Evolutionary conservation across 139 green algal species (phyloP).

Genomic region (Mesotaenium endlicherianum): DNA sequence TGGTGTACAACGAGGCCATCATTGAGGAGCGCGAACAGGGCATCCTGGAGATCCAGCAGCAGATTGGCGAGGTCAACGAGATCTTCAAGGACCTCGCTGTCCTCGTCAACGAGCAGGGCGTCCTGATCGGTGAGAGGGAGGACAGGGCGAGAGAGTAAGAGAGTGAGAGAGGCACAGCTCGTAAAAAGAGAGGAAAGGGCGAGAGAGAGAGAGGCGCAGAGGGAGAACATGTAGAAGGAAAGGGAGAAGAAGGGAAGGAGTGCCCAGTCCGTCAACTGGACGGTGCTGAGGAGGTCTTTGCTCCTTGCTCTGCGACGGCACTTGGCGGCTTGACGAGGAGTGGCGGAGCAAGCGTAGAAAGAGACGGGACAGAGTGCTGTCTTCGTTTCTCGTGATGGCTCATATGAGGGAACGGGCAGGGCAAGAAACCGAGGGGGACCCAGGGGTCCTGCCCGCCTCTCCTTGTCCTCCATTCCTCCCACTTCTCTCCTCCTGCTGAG

Average conservation of each 20-base stretch:
- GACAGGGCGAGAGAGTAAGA: not conserved
- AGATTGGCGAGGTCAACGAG: slow-evolving; percentile 68
- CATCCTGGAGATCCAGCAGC: slow-evolving; percentile 62
- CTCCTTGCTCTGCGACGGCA: not conserved
- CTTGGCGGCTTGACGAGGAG: not conserved
- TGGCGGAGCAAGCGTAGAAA: not conserved
- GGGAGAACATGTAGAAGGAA: not conserved
- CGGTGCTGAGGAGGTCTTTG: not conserved
- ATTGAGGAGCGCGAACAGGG: slow-evolving; percentile 60
- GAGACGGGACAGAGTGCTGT: not conserved
- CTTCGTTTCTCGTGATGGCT: not conserved
- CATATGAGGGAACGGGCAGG: not conserved
- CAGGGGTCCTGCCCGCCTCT: too few species aligned
- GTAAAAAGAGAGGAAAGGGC: not conserved
- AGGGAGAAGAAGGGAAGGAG: not conserved
- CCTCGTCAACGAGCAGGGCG: slow-evolving; percentile 62
- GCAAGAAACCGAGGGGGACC: not conserved
- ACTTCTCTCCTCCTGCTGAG: too few species aligned
- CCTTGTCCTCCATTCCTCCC: too few species aligned
- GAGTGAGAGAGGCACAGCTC: not conserved
- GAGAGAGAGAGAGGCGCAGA: not conserved
- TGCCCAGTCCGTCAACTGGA: not conserved
- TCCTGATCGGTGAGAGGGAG: slow-evolving; percentile 41
- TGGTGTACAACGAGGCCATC: slow-evolving; percentile 59
- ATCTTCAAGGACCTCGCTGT: slow-evolving; percentile 66